Base-by-base conservation (phyloP, 179 eudicot species). In the Beta lomatogona region DNA sequence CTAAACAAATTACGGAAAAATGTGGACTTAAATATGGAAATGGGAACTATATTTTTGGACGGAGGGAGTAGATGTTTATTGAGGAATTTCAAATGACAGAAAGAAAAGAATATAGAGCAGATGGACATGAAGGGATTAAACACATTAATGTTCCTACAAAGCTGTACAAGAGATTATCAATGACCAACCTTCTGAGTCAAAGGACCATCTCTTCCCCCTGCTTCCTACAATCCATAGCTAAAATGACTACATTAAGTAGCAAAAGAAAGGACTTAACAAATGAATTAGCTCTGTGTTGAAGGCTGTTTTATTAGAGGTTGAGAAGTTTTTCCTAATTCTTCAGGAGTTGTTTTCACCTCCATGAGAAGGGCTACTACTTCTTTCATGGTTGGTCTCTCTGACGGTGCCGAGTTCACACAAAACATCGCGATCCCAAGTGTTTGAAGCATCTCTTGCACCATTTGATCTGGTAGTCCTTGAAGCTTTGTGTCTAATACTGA, bases 371-470 rank as follows among this genome's bases (percentile, higher is more conserved):
- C 94, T 61, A 94, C 97, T 57, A 94, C 98, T 78, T 94, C 98
- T 85, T 92, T 92, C 98, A 94, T 94, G 16, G 93, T 90, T 19
- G 98, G 98, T 86, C 98, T 87, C 77, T 94, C 98, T 4, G 87
- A 87, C 0, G 98, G 98, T 4, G 98, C 92, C 1, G 94, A 88
- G 80, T 94, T 94, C 15, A 94, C 98, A 44, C 97, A 94, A 41
- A 94, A 94, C 96, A 94, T 93, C 4, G 98, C 98, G 2, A 94
- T 94, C 11, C 98, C 98, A 0, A 94, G 91, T 15, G 97, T 89
- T 78, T 94, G 98, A 64, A 94, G 93, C 96, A 93, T 94, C 80
- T 94, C 98, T 77, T 94, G 98, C 73, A 94, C 97, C 90, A 89
- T 82, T 83, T 94, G 96, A 78, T 94, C 98, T 0, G 97, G 93